Conservation (phyloP, 371 early-diverging fungal species). For the Apophysomyces trapeziformis region DNA sequence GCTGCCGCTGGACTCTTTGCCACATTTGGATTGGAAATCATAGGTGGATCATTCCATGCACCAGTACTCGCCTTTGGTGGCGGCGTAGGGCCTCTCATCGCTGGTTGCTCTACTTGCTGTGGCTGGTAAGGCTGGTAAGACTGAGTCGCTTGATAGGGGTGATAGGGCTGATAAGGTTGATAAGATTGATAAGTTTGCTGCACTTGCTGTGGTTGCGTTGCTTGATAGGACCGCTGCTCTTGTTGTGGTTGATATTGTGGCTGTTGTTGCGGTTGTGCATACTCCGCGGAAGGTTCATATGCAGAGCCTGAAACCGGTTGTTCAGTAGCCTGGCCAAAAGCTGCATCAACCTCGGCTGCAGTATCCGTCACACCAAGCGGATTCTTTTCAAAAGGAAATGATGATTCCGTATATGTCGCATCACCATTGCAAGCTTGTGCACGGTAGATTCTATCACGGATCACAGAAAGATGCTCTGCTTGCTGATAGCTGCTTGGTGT, state of each 20-base stretch:
- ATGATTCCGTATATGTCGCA: constrained; percentile 48
- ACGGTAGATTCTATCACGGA: constrained; percentile 79
- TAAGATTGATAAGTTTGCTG: background rate
- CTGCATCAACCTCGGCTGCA: constrained; percentile 16
- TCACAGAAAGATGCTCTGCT: constrained; percentile 56
- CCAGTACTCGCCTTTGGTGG: constrained; percentile 40
- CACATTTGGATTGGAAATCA: constrained; percentile 29
- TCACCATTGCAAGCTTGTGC: constrained; percentile 41
- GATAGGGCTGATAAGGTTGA: background rate
- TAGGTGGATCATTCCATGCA: constrained; percentile 68
- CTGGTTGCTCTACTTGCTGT: constrained; percentile 9
- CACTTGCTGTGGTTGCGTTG: constrained; percentile 4
- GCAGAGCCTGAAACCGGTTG: constrained; percentile 12
- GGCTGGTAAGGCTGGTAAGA: constrained; percentile 4
- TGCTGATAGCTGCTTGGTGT: constrained; percentile 72
- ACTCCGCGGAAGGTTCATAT: constrained; percentile 9
- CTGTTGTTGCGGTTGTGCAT: constrained; percentile 17
- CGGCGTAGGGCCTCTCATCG: constrained; percentile 39
- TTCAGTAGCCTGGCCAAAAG: constrained; percentile 7
- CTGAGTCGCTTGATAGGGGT: background rate
- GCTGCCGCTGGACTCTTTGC: constrained; percentile 31
- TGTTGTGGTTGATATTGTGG: background rate
- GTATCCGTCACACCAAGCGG: constrained; percentile 18
- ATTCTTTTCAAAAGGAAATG: constrained; percentile 60
- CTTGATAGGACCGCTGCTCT: background rate